These are phyloP conservation scores for Trichoderma lentiforme DNA, from an alignment of 2,329 filamentous ascomycete species.

Conservation along the genomic window DNA sequence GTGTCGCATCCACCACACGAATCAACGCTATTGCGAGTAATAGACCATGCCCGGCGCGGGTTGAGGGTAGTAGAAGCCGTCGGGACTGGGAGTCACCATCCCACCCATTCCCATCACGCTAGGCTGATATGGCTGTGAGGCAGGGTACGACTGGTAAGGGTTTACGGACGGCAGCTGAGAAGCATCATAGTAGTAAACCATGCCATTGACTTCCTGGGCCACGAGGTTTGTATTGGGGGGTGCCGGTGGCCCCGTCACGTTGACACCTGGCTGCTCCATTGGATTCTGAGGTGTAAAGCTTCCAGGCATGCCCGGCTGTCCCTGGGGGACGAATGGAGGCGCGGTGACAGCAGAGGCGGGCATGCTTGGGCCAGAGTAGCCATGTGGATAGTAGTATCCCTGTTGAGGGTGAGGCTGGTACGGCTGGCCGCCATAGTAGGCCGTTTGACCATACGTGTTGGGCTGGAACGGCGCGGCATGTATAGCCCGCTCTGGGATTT, in stretches of 20 bases:
- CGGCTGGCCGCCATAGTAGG: slow-evolving; percentile 51
- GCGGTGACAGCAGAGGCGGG: slow-evolving; percentile 47
- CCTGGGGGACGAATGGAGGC: slow-evolving; percentile 55
- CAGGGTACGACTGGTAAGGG: slow-evolving; percentile 46
- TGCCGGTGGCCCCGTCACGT: slow-evolving; percentile 28
- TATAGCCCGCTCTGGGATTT: slow-evolving; percentile 89
- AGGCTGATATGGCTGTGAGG: slow-evolving; percentile 51
- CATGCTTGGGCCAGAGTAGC: slow-evolving; percentile 47
- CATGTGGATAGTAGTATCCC: slow-evolving; percentile 66
- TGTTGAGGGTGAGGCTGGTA: slow-evolving; percentile 44
- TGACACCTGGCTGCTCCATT: slow-evolving; percentile 34
- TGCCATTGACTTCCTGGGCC: slow-evolving; percentile 89
- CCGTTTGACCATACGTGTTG: slow-evolving; percentile 57
- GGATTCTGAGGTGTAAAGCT: slow-evolving; percentile 44
- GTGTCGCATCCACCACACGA: slow-evolving; percentile 22
- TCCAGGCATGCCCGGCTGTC: slow-evolving; percentile 45
- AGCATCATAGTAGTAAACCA: slow-evolving; percentile 91
- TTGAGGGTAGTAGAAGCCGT: slow-evolving; percentile 69
- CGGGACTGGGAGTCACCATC: slow-evolving; percentile 69
- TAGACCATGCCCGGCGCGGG: slow-evolving; percentile 55
- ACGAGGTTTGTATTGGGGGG: slow-evolving; percentile 47
- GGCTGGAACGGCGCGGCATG: slow-evolving; percentile 89
- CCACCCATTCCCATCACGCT: slow-evolving; percentile 69
- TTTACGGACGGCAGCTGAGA: slow-evolving; percentile 61
- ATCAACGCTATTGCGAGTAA: slow-evolving; percentile 53